Evolutionary conservation across 805 yeast genomes (phyloP).

Genomic region (Candida gorgasii): DNA sequence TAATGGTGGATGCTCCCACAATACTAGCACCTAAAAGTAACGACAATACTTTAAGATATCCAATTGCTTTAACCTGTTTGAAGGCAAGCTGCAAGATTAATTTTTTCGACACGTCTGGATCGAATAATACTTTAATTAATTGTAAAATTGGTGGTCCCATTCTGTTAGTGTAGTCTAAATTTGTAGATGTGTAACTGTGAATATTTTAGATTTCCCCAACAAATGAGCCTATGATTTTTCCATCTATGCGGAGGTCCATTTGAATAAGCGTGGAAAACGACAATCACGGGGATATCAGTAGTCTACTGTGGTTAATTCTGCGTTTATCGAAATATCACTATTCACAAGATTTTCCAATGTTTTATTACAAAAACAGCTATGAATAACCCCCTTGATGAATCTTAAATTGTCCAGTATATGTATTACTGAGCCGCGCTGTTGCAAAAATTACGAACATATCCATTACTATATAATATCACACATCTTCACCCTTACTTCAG

Average conservation of each 20-base stretch:
- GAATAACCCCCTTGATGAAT: no score
- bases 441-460: background rate
- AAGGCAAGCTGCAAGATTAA: conserved; percentile 39
- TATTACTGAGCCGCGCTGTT: background rate
- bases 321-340: no score
- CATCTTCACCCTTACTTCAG: background rate
- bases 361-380: no score
- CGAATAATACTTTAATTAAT: conserved; percentile 33
- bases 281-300: no score
- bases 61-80: conserved; percentile 33
- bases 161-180: background rate
- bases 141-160: conserved; percentile 30
- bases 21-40: conserved; percentile 32
- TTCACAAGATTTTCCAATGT: no score
- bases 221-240: background rate
- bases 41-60: conserved; percentile 34
- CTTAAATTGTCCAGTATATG: no score
- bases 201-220: background rate
- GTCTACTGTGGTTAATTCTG: no score
- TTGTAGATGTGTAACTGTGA: background rate
- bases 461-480: conserved; percentile 2
- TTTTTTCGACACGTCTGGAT: conserved; percentile 42
- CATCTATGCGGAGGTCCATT: background rate
- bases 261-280: no score
- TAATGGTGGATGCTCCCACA: conserved; percentile 39